Evolutionary conservation across 345 rosid genomes (phyloP), one percentile per base, ranked within the genome.

Genomic region (Passiflora organensis): DNA sequence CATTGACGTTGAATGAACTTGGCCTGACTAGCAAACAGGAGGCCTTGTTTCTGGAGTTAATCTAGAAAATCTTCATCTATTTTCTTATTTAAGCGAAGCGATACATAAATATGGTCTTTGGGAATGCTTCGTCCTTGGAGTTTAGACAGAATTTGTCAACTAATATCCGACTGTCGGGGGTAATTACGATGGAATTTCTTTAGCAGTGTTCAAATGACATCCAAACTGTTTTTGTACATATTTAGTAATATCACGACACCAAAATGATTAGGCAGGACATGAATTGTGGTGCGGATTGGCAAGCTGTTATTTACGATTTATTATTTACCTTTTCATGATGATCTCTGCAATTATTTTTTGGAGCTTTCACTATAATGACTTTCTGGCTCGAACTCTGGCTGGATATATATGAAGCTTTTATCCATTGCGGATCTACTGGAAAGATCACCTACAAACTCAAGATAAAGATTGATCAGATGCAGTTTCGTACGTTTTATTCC

Each of bases 21-120:
- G 99, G 99, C 14, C 75, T 94, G 59, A 81, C 89, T 8, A 85
- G 83, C 82, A 94, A 87, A 72, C 99, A 87, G 62, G 99, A 94
- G 74, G 99, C 99, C 55, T 55, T 94, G 72, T 94, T 83, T 73
- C 88, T 94, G 65, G 99, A 94, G 82, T 75, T 74, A 62, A 76
- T 94, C 44, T 87, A 79, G 78, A 43, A 11, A 43, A 6, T n/a
- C 12, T 43, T 80, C 22, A 36, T 53, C 48, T 53, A 36, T n/a
- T 58, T 36, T 45, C 14, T 43, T 58, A 17, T 10, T 42, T 56
- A 32, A 23, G 61, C 43, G 43, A 43, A 53, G 28, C 13, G 45
- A 21, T 49, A 15, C 63, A 36, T 51, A 38, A 54, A 25, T 12
- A 14, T 18, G 64, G 48, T 32, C 36, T 11, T 50, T 47, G 56